phyloP scores from a whole-genome alignment of 306 rosid genomes.

The Malus sylvestris region DNA sequence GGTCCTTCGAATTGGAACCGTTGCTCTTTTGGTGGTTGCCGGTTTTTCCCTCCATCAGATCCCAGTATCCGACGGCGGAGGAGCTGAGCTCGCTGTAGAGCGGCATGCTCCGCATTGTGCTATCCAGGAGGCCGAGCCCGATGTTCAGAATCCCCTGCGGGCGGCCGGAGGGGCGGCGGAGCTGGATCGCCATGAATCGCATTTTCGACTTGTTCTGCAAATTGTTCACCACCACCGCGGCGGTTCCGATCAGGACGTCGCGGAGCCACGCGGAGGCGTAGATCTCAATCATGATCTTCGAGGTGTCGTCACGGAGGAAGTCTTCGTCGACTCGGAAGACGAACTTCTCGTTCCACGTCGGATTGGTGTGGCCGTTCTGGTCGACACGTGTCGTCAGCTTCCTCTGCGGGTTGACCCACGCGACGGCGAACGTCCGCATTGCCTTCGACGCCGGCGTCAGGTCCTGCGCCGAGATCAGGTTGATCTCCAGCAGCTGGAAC shows the following conservation, averaged over 20 bases:
- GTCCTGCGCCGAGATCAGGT: slow-evolving; percentile 57
- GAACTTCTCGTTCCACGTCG: slow-evolving; percentile 79
- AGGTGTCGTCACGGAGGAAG: slow-evolving; percentile 27
- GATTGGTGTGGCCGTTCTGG: slow-evolving; percentile 41
- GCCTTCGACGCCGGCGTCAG: slow-evolving; percentile 38
- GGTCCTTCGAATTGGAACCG: not conserved
- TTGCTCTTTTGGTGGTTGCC: not conserved
- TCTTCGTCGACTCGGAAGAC: slow-evolving; percentile 53
- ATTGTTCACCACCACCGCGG: slow-evolving; percentile 30
- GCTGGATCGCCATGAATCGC: slow-evolving; percentile 47
- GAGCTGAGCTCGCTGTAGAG: slow-evolving; percentile 51
- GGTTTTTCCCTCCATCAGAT: slow-evolving; percentile 14
- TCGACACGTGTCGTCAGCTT: slow-evolving; percentile 50
- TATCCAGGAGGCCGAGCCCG: slow-evolving; percentile 44
- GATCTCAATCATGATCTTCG: slow-evolving; percentile 53
- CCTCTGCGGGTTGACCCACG: slow-evolving; percentile 55
- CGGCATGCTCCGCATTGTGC: slow-evolving; percentile 61
- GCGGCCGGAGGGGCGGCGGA: slow-evolving; percentile 71
- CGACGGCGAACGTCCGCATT: slow-evolving; percentile 55
- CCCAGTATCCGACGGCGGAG: slow-evolving; percentile 40
- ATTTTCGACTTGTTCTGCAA: slow-evolving; percentile 41
- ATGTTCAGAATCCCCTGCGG: slow-evolving; percentile 64
- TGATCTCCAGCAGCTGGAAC: slow-evolving; percentile 55
- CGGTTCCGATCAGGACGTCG: slow-evolving; percentile 51
- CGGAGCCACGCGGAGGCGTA: slow-evolving; percentile 43